phyloP scores from a whole-genome alignment of 2,329 filamentous ascomycete genomes.

The Pseudogymnoascus sp. region DNA sequence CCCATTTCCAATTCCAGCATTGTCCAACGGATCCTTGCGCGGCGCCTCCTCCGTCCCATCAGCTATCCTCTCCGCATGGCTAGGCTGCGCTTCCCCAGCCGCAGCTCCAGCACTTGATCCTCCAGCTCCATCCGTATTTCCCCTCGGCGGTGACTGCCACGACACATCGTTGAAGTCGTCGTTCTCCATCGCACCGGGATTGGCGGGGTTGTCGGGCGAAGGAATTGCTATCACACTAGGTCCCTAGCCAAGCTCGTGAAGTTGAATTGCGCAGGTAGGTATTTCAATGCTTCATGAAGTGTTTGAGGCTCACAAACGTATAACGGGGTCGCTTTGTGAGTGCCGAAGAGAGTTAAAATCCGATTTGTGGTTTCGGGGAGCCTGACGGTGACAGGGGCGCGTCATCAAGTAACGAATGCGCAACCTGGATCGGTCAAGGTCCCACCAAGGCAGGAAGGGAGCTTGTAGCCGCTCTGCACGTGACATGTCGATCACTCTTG shows the following conservation, averaged over 20 bases:
- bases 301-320: neutral
- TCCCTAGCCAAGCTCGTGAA: neutral
- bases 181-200: conserved; percentile 25
- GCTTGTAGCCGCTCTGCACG: neutral
- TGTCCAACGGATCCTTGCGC: conserved; percentile 39
- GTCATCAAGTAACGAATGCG: neutral
- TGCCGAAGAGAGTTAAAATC: neutral
- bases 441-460: neutral
- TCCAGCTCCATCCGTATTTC: conserved; percentile 30
- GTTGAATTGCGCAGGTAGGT: neutral
- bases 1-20: conserved; percentile 61
- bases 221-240: neutral
- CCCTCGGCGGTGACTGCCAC: conserved; percentile 44
- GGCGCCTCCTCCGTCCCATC: conserved; percentile 25
- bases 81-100: neutral
- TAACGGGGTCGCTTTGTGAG: neutral
- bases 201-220: conserved; percentile 9
- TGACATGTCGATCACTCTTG: neutral
- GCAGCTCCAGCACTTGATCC: neutral
- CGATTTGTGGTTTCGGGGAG: neutral
- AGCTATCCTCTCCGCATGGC: conserved; percentile 18
- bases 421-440: conserved; percentile 4
- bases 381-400: neutral
- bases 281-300: neutral
- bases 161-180: conserved; percentile 77